A percentile compares a stretch with the other conserved stretches of the same genome.
phyloP scores from a whole-genome alignment of 805 yeast species.

The Candida silvatica region DNA sequence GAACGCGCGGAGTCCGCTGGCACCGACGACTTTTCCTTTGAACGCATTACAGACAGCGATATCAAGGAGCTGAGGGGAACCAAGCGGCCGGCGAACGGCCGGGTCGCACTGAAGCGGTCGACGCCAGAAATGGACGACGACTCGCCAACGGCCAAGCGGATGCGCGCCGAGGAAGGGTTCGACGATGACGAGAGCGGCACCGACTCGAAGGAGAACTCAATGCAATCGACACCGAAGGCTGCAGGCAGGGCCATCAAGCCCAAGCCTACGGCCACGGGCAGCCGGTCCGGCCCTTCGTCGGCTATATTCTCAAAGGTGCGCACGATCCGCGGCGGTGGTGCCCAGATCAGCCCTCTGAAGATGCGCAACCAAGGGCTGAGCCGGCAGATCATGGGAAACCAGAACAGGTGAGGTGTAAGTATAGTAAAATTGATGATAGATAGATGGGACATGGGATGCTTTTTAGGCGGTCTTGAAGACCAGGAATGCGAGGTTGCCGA shows the following conservation, averaged over 20 bases:
- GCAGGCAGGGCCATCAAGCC: too few species aligned
- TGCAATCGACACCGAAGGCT: too few species aligned
- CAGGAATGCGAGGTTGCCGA: conserved; percentile 60
- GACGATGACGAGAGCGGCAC: too few species aligned
- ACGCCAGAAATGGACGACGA: not conserved
- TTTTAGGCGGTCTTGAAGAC: conserved; percentile 56
- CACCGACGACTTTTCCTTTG: too few species aligned
- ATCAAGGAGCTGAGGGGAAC: too few species aligned
- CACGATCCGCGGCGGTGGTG: conserved; percentile 2
- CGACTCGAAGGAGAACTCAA: too few species aligned
- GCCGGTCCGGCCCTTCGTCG: not conserved
- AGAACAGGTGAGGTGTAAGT: too few species aligned
- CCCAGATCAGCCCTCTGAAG: conserved; percentile 1
- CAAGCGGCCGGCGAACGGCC: too few species aligned
- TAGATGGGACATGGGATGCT: not conserved
- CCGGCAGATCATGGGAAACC: not conserved
- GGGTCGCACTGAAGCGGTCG: not conserved
- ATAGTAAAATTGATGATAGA: not conserved
- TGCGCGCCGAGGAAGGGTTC: not conserved
- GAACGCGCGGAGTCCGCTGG: too few species aligned
- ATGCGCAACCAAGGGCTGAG: not conserved
- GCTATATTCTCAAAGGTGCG: not conserved
- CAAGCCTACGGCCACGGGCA: too few species aligned
- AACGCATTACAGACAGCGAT: too few species aligned
- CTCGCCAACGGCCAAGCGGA: conserved; percentile 2